Percentiles rank a stretch among this genome's conserved stretches.
Evolutionary conservation across 169 alveolate species (phyloP).

Genomic region (Plasmodium sp.): DNA sequence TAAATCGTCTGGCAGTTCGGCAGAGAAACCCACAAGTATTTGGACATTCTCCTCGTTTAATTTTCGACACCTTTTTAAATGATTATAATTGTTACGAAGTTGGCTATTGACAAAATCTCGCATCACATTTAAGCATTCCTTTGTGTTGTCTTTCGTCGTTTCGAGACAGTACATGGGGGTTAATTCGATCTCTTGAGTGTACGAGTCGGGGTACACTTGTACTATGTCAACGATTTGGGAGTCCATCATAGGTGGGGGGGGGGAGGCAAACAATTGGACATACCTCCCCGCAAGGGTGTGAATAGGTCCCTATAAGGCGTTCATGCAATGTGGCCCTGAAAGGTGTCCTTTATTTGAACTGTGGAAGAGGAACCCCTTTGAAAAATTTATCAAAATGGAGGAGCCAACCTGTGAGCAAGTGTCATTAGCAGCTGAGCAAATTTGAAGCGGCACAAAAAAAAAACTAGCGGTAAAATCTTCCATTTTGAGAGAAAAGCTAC

Average conservation of each 20-base stretch:
- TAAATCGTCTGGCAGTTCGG: conserved; percentile 17
- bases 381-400: neutral
- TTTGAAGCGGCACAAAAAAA: neutral
- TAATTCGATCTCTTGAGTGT: neutral
- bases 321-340: neutral
- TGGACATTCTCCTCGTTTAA: conserved; percentile 1
- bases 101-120: conserved; percentile 39
- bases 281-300: neutral
- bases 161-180: conserved; percentile 58
- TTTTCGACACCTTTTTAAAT: conserved; percentile 57
- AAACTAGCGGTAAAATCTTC: neutral
- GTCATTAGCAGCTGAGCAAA: neutral
- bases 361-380: neutral
- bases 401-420: neutral
- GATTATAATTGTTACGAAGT: conserved; percentile 33
- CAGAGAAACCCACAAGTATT: conserved; percentile 37
- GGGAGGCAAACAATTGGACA: neutral
- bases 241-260: conserved; percentile 3
- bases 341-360: neutral
- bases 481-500: neutral
- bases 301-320: neutral
- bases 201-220: conserved; percentile 27
- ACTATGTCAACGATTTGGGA: conserved; percentile 16
- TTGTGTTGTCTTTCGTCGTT: conserved; percentile 23
- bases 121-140: conserved; percentile 34